Evolutionary conservation across 371 early-diverging fungal species (phyloP).

Genomic region (Nematocida displodere): DNA sequence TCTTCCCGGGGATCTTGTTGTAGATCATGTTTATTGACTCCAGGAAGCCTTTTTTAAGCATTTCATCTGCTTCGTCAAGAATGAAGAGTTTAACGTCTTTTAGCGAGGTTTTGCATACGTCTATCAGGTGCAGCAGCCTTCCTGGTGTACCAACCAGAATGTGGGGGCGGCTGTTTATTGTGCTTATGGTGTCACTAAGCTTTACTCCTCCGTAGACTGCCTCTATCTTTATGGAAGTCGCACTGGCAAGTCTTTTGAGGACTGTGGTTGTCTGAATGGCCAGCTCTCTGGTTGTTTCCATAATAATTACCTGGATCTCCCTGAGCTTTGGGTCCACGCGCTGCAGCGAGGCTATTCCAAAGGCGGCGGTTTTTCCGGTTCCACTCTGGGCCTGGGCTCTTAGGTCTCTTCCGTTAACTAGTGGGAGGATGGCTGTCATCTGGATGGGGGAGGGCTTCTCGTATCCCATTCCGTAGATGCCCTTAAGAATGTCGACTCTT

Average conservation of each 20-base stretch:
- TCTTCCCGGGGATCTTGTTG: constrained; percentile 72
- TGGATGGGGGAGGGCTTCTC: constrained; percentile 95
- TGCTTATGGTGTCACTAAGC: constrained; percentile 78
- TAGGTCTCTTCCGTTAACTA: constrained; percentile 79
- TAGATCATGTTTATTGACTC: constrained; percentile 95
- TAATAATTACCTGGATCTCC: constrained; percentile 86
- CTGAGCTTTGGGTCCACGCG: constrained; percentile 73
- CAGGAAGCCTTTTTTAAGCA: constrained; percentile 91
- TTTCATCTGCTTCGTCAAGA: constrained; percentile 97
- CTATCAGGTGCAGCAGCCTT: constrained; percentile 94
- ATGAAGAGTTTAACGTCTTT: constrained; percentile 85
- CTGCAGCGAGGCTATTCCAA: constrained; percentile 90
- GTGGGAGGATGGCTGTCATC: constrained; percentile 92
- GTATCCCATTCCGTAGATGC: constrained; percentile 92
- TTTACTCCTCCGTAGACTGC: constrained; percentile 92
- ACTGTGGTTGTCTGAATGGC: constrained; percentile 90
- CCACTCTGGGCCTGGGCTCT: constrained; percentile 69
- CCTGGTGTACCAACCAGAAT: constrained; percentile 98
- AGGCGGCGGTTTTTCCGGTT: constrained; percentile 99
- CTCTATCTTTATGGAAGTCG: constrained; percentile 84
- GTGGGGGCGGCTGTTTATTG: constrained; percentile 75
- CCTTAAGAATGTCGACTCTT: constrained; percentile 87
- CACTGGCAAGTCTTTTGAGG: constrained; percentile 77
- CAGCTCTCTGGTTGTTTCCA: constrained; percentile 96
- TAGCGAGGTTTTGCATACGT: constrained; percentile 75